These are phyloP conservation scores for Umbelopsis sp. DNA, from an alignment of 192 early-diverging fungal species.

Conservation along the genomic window DNA sequence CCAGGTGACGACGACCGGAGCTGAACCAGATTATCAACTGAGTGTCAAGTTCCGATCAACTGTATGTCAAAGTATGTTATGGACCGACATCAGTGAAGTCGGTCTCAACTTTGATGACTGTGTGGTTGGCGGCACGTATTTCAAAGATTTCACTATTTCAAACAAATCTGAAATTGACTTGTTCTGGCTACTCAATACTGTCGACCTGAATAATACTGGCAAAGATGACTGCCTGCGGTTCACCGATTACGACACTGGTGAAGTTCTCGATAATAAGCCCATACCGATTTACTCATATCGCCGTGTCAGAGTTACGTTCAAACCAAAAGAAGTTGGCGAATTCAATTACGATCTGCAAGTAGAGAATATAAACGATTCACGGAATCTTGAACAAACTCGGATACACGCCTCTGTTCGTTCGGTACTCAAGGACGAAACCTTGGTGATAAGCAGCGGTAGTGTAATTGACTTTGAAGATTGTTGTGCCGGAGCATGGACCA, in stretches of 20 bases:
- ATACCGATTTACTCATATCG: conserved; percentile 72
- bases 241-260: conserved; percentile 73
- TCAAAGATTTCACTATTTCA: conserved; percentile 87
- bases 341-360: conserved; percentile 87
- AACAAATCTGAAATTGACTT: conserved; percentile 91
- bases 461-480: conserved; percentile 94
- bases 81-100: conserved; percentile 90
- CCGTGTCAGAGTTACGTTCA: conserved; percentile 82
- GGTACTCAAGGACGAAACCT: conserved; percentile 71
- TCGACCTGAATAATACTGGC: conserved; percentile 62
- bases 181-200: conserved; percentile 81
- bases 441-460: conserved; percentile 70
- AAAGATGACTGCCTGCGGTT: conserved; percentile 71
- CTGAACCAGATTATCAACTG: conserved; percentile 58
- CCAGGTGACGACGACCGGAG: background rate
- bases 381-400: conserved; percentile 77
- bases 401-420: conserved; percentile 84
- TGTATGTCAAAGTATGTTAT: conserved; percentile 87
- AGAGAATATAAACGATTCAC: conserved; percentile 88
- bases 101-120: conserved; percentile 96
- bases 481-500: conserved; percentile 85
- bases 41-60: conserved; percentile 80
- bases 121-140: conserved; percentile 84
- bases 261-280: conserved; percentile 49
- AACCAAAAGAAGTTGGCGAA: conserved; percentile 87